Evolutionary conservation across 805 yeast species (phyloP).

Genomic region (Kazachstania kunashirensis): DNA sequence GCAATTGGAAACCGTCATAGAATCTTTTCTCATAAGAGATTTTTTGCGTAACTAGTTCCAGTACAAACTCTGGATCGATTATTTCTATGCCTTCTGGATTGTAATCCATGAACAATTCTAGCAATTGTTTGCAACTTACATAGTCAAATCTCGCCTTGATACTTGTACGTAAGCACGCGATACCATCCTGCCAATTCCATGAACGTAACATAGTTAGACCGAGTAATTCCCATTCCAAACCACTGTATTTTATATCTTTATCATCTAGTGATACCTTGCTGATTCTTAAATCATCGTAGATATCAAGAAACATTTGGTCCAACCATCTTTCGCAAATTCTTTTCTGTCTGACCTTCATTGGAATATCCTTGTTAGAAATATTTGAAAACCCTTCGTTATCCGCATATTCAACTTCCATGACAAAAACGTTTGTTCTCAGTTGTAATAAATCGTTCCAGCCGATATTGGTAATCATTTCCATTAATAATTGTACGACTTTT

Average conservation of each 20-base stretch:
- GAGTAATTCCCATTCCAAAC: constrained; percentile 65
- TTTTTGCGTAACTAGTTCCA: constrained; percentile 38
- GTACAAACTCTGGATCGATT: constrained; percentile 30
- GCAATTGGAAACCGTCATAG: constrained; percentile 46
- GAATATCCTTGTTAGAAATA: constrained; percentile 9
- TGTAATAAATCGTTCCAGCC: constrained; percentile 79
- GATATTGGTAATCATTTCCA: constrained; percentile 51
- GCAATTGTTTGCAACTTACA: constrained; percentile 42
- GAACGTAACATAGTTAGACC: constrained; percentile 47
- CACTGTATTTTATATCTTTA: constrained; percentile 39
- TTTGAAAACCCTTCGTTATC: constrained; percentile 4
- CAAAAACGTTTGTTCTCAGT: constrained; percentile 60
- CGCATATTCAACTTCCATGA: constrained; percentile 65
- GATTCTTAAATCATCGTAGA: constrained; percentile 30
- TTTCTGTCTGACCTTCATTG: constrained; percentile 17
- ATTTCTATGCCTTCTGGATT: constrained; percentile 4
- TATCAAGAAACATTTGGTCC: constrained; percentile 26
- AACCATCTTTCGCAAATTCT: constrained; percentile 29
- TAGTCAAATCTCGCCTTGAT: constrained; percentile 52
- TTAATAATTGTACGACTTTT: constrained; percentile 58
- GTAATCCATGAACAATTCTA: constrained; percentile 32
- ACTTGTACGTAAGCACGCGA: constrained; percentile 47
- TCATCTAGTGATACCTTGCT: constrained; percentile 23
- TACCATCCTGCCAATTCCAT: constrained; percentile 38
- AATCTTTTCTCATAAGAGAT: constrained; percentile 58